A percentile compares a stretch with the other conserved stretches of the same genome.
Conservation (phyloP, 2,329 filamentous ascomycete species). For the Beauveria brongniartii region DNA sequence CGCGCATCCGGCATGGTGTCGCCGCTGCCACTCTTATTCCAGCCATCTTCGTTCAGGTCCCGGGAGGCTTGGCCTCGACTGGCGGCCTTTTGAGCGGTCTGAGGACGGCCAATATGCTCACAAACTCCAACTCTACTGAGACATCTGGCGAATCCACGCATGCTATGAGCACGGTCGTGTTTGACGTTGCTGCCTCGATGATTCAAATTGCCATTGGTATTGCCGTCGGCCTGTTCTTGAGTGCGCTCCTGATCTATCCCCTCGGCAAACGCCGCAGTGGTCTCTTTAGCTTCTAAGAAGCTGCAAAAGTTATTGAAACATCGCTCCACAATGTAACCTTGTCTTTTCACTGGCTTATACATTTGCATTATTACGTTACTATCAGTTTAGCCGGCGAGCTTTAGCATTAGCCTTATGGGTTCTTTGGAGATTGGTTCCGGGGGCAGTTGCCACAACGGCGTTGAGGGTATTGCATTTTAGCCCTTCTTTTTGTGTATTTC, state of each 20-base stretch:
- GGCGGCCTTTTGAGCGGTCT: conserved; percentile 39
- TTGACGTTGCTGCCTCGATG: conserved; percentile 41
- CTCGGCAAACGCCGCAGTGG: conserved; percentile 42
- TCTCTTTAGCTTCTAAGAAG: conserved; percentile 36
- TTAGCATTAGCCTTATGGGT: conserved; percentile 3
- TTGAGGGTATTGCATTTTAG: background rate
- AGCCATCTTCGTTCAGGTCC: conserved; percentile 41
- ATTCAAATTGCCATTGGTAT: conserved; percentile 46
- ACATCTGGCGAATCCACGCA: conserved; percentile 5
- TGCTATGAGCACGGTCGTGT: conserved; percentile 30
- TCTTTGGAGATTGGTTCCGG: background rate
- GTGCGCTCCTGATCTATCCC: conserved; percentile 40
- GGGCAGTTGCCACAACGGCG: background rate
- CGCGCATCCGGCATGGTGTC: conserved; percentile 46
- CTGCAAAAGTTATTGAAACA: no score
- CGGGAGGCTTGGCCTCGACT: conserved; percentile 38
- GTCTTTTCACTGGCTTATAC: no score
- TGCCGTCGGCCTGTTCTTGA: conserved; percentile 41
- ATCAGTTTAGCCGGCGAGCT: background rate
- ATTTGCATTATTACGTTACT: background rate
- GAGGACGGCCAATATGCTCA: conserved; percentile 35
- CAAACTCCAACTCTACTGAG: conserved; percentile 24
- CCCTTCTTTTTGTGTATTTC: background rate
- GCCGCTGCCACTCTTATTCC: conserved; percentile 39
- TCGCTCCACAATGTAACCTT: background rate